Evolutionary conservation across 352 stramenopile genomes (phyloP).

Genomic region (Thalassiosira sp.): DNA sequence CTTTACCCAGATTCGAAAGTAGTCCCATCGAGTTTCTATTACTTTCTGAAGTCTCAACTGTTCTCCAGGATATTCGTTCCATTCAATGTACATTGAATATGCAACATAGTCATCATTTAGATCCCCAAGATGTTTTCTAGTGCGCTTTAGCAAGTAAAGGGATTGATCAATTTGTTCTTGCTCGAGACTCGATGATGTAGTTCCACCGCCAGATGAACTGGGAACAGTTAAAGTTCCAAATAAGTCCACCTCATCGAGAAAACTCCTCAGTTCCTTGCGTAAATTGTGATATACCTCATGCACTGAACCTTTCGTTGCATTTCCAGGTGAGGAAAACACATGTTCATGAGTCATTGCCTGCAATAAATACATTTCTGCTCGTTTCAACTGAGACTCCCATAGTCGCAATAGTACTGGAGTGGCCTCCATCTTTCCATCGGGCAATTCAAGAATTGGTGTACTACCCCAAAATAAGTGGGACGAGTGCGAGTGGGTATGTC

Average conservation of each 20-base stretch:
- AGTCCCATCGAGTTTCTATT: constrained; percentile 36
- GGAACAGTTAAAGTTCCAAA: constrained; percentile 42
- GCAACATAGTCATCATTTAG: constrained; percentile 53
- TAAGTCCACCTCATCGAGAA: constrained; percentile 50
- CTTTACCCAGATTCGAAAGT: constrained; percentile 40
- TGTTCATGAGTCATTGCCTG: constrained; percentile 24
- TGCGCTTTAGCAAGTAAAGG: constrained; percentile 17
- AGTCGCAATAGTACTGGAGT: constrained; percentile 23
- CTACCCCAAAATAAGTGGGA: constrained; percentile 55
- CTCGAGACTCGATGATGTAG: background rate
- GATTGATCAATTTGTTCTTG: constrained; percentile 26
- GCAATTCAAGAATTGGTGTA: constrained; percentile 23
- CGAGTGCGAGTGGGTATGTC: constrained; percentile 31
- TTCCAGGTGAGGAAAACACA: constrained; percentile 23
- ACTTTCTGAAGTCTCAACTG: constrained; percentile 14
- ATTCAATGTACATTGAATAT: constrained; percentile 47
- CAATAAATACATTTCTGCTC: constrained; percentile 32
- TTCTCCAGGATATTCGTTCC: constrained; percentile 37
- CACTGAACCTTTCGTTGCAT: constrained; percentile 12
- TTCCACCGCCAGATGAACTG: background rate
- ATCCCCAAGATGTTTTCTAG: constrained; percentile 41
- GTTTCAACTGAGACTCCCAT: constrained; percentile 28
- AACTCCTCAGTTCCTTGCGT: constrained; percentile 55
- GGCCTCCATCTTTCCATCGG: constrained; percentile 32
- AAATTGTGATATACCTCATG: constrained; percentile 57